phyloP scores from a whole-genome alignment of 805 yeast species.

The Candida insectorum region DNA sequence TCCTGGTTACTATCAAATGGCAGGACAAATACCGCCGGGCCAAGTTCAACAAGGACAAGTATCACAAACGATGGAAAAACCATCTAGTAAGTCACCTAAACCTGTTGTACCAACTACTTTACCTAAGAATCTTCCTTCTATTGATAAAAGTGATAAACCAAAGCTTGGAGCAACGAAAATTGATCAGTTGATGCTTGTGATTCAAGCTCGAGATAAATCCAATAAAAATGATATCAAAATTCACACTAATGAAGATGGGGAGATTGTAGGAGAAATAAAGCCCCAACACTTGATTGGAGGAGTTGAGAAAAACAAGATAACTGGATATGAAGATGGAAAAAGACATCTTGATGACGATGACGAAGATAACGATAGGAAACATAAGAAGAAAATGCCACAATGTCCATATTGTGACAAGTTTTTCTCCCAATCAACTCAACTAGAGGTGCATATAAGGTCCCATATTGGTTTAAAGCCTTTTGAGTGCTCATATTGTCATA shows the following conservation, averaged over 20 bases:
- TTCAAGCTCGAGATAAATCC: slow-evolving; percentile 83
- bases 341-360: slow-evolving; percentile 13
- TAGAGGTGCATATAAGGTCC: slow-evolving; percentile 84
- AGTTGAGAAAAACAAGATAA: slow-evolving; percentile 54
- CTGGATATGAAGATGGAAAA: slow-evolving; percentile 14
- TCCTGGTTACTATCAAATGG: slow-evolving; percentile 6
- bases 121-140: neutral
- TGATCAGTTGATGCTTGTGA: slow-evolving; percentile 86
- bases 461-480: slow-evolving; percentile 87
- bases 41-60: slow-evolving; percentile 3
- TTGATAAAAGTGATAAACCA: slow-evolving; percentile 56
- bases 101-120: neutral
- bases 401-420: slow-evolving; percentile 76
- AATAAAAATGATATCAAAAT: slow-evolving; percentile 49
- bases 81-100: slow-evolving; percentile 1
- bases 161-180: slow-evolving; percentile 83
- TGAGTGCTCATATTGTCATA: slow-evolving; percentile 73
- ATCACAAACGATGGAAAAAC: slow-evolving; percentile 8
- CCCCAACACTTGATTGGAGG: slow-evolving; percentile 71
- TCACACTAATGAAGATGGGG: slow-evolving; percentile 63
- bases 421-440: slow-evolving; percentile 86
- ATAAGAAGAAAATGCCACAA: slow-evolving; percentile 52
- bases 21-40: slow-evolving; percentile 1
- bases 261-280: slow-evolving; percentile 45
- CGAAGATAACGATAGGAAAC: slow-evolving; percentile 18